Evolutionary conservation across 164 flowering plant genomes (phyloP), one percentile per base, ranked within the genome.

Genomic region (Tinospora cordifolia): DNA sequence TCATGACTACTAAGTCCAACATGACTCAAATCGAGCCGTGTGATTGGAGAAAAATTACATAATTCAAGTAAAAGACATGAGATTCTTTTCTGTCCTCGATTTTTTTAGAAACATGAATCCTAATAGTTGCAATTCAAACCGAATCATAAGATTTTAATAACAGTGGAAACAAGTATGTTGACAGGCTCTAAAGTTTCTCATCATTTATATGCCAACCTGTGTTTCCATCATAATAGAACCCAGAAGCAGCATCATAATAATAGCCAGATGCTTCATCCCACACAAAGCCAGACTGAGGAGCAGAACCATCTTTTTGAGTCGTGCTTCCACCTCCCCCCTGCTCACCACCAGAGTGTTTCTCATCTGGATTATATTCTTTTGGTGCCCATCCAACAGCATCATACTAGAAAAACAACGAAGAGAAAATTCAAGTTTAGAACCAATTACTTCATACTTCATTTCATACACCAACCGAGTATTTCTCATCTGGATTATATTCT

Each of bases 261-360:
- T 95, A 95, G 68, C 99, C 98, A 76, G 99, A 95, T 76, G 97
- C 91, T 76, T 92, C 99, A 86, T 95, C 98, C 99, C 99, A 92
- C 26, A 92, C 98, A 84, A 92, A 95, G 8, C 98, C 99, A 70
- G 97, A 87, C 69, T 90, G 94, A 39, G 86, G 87, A 54, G 91
- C 95, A 51, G 85, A 80, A 71, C 86, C 81, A 75, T 81, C 83
- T 54, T 81, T 80, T 67, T 82, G 87, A 69, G 58, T 82, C 15
- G 76, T 69, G 71, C 62, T 75, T 54, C 74, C 83, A 11, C 82
- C 81, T 40, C 59, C 72, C 62, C 73, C 75, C 68, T 84, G 86
- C 62, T 85, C 87, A 34, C 79, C 77, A 51, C 75, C 68, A 58
- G 91, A 74, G 68, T 86, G 87, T 71, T 89, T 94, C 39, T 87